These are phyloP conservation scores for Colletotrichum coccodes DNA, from an alignment of 2,329 filamentous ascomycete genomes.

Conservation along the genomic window DNA sequence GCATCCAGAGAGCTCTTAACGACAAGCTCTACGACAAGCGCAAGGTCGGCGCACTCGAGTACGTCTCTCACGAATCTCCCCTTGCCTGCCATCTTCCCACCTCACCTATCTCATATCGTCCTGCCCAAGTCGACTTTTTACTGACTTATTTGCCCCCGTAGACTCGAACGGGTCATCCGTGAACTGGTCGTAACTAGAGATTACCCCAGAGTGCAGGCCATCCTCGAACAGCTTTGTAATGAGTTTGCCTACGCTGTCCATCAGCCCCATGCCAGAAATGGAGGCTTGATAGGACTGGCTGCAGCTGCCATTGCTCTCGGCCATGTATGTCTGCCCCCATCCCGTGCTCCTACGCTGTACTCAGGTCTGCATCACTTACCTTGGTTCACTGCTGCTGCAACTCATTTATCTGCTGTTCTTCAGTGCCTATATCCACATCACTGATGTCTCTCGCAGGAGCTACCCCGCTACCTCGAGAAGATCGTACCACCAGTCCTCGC, in stretches of 20 bases:
- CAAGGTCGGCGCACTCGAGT: constrained; percentile 97
- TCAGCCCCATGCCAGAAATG: constrained; percentile 95
- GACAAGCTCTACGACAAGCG: constrained; percentile 99
- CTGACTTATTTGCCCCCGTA: constrained; percentile 47
- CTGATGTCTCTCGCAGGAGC: constrained; percentile 67
- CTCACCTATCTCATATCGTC: not conserved
- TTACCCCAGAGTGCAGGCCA: constrained; percentile 82
- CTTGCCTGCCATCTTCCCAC: not conserved
- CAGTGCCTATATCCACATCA: too few relatives aligned
- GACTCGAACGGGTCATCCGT: constrained; percentile 90
- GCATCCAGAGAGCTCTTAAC: constrained; percentile 90
- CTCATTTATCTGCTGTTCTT: not conserved
- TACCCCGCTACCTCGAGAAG: constrained; percentile 89
- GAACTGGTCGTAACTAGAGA: constrained; percentile 83
- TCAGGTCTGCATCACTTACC: not conserved
- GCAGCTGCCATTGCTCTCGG: constrained; percentile 96
- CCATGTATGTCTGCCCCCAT: constrained; percentile 69
- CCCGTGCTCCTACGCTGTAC: not conserved
- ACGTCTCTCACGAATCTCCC: constrained; percentile 52
- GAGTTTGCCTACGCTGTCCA: constrained; percentile 98
- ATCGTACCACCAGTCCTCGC: constrained; percentile 97
- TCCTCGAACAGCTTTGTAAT: constrained; percentile 95
- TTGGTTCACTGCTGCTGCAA: not conserved
- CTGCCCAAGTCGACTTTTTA: not conserved
- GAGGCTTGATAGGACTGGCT: constrained; percentile 93